phyloP scores from a whole-genome alignment of 768 basidiomycete species.

The Exidia glandulosa region DNA sequence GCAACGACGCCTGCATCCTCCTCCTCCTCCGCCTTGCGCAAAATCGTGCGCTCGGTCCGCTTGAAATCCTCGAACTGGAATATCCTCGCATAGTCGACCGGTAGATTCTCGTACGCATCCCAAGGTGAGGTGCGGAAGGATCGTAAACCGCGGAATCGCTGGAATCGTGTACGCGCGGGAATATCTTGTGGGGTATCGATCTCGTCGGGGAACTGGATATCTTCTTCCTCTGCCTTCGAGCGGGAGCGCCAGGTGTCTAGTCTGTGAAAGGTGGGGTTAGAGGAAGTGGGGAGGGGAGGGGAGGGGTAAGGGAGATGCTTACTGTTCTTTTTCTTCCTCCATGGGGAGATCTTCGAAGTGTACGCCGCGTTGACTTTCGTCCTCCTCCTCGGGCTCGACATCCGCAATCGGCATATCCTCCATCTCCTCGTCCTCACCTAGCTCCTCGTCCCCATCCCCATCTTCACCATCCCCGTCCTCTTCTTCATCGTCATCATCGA shows the following conservation, averaged over 20 bases:
- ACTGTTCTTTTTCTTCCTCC: slow-evolving; percentile 86
- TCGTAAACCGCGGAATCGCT: slow-evolving; percentile 81
- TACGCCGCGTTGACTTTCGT: slow-evolving; percentile 39
- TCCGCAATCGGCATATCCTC: slow-evolving; percentile 25
- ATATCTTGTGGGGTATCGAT: slow-evolving; percentile 86
- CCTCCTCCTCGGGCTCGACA: slow-evolving; percentile 44
- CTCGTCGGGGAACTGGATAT: slow-evolving; percentile 89
- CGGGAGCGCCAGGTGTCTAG: slow-evolving; percentile 56
- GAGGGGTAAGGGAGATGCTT: slow-evolving; percentile 20
- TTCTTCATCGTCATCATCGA: slow-evolving; percentile 68
- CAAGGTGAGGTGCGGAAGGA: slow-evolving; percentile 94
- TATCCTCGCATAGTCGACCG: slow-evolving; percentile 85
- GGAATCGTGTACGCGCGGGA: slow-evolving; percentile 72
- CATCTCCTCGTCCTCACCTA: slow-evolving; percentile 16
- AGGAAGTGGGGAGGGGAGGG: neutral
- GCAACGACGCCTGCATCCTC: slow-evolving; percentile 6
- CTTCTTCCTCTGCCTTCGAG: slow-evolving; percentile 66
- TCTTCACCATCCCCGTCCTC: slow-evolving; percentile 39
- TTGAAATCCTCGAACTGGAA: slow-evolving; percentile 96
- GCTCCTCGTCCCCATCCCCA: slow-evolving; percentile 23
- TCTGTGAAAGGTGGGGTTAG: slow-evolving; percentile 25
- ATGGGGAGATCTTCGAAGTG: slow-evolving; percentile 67
- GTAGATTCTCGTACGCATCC: slow-evolving; percentile 95
- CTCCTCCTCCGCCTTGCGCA: slow-evolving; percentile 55
- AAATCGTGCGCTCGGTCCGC: slow-evolving; percentile 65